Conservation (phyloP, 352 stramenopile species). For the Plasmopara viticola region DNA sequence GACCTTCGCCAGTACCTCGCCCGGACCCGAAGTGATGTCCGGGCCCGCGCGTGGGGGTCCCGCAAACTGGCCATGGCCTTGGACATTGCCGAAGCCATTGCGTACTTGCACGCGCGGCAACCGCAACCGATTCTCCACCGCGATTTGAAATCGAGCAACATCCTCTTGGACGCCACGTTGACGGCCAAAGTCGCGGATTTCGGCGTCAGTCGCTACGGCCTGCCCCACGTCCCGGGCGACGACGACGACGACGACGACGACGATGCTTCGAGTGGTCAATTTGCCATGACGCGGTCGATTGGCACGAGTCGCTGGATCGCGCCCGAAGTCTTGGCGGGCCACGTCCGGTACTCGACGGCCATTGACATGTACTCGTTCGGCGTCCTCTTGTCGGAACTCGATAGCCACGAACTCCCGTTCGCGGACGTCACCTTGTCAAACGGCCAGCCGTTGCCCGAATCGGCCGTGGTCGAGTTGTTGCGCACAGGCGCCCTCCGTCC, state of each 20-base stretch:
- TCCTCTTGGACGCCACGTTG: conserved; percentile 48
- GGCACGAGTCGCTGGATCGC: conserved; percentile 52
- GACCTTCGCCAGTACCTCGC: conserved; percentile 52
- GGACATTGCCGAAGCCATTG: conserved; percentile 52
- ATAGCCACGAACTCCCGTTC: conserved; percentile 65
- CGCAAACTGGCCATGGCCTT: conserved; percentile 56
- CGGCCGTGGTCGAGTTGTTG: conserved; percentile 45
- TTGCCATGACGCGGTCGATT: conserved; percentile 24
- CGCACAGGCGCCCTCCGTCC: conserved; percentile 45
- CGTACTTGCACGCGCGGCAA: conserved; percentile 57
- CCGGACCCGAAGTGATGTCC: conserved; percentile 23
- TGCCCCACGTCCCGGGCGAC: conserved; percentile 18
- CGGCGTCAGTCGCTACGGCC: conserved; percentile 42
- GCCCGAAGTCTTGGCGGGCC: conserved; percentile 50
- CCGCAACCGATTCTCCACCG: conserved; percentile 52
- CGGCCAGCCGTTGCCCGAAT: conserved; percentile 40
- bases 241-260: conserved; percentile 24
- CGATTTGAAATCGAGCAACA: conserved; percentile 64
- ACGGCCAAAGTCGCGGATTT: conserved; percentile 71
- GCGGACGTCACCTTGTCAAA: conserved; percentile 52
- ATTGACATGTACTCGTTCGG: conserved; percentile 74
- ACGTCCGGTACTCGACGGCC: conserved; percentile 33
- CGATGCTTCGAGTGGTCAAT: background rate
- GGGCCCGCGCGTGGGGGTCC: conserved; percentile 33
- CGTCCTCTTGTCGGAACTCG: conserved; percentile 60